Evolutionary conservation across 257 asterid species (phyloP).

Genomic region (Gentiana macrophylla): DNA sequence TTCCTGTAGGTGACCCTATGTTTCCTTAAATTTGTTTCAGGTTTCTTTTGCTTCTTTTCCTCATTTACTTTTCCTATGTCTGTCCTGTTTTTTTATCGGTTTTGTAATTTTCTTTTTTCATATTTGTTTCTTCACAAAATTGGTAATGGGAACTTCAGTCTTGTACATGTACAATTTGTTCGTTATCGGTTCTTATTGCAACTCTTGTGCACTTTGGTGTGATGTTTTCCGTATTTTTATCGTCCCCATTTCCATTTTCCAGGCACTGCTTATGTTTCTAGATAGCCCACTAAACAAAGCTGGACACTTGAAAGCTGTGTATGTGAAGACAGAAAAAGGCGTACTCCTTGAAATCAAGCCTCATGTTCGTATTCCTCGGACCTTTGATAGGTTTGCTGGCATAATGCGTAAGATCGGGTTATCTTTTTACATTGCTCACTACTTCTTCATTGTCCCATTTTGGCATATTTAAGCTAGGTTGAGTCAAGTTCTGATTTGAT

Average conservation of each 20-base stretch:
- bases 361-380: slow-evolving; percentile 87
- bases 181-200: too few relatives aligned
- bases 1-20: too few relatives aligned
- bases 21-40: too few relatives aligned
- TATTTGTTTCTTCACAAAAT: too few relatives aligned
- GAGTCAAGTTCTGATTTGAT: background rate
- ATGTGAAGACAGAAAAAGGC: slow-evolving; percentile 74
- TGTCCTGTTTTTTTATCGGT: too few relatives aligned
- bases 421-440: background rate
- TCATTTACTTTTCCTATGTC: too few relatives aligned
- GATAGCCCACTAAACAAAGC: slow-evolving; percentile 81
- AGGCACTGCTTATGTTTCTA: slow-evolving; percentile 75
- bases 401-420: slow-evolving; percentile 61
- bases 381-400: slow-evolving; percentile 75
- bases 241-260: slow-evolving; percentile 12
- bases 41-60: too few relatives aligned
- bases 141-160: too few relatives aligned
- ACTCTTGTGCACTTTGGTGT: too few relatives aligned
- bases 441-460: background rate
- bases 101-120: too few relatives aligned
- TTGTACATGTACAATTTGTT: too few relatives aligned
- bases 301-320: slow-evolving; percentile 72
- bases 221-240: too few relatives aligned
- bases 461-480: background rate
- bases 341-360: slow-evolving; percentile 76